Evolutionary conservation across 179 eudicot genomes (phyloP).

Genomic region (Sideroxylon spinosum): DNA sequence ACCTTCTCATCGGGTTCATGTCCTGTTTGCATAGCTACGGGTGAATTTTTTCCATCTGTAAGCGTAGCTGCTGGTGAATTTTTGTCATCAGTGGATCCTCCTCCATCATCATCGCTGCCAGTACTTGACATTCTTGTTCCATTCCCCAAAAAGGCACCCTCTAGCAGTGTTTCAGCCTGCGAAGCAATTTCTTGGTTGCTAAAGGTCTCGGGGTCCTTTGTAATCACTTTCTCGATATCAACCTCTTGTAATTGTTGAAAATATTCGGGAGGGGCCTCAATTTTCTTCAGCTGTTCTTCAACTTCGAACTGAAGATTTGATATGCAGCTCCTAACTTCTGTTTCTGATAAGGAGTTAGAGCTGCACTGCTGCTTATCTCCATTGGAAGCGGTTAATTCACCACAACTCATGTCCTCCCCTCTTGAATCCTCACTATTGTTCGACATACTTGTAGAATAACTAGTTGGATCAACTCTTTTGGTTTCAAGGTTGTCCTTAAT

Average conservation of each 20-base stretch:
- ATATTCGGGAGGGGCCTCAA: slow-evolving; percentile 15
- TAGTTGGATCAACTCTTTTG: slow-evolving; percentile 80
- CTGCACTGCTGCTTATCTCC: slow-evolving; percentile 37
- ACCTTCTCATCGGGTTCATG: slow-evolving; percentile 28
- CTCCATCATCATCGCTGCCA: no score
- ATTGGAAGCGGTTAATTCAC: slow-evolving; percentile 37
- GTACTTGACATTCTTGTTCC: no score
- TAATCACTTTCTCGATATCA: slow-evolving; percentile 27
- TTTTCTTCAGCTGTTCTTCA: slow-evolving; percentile 24
- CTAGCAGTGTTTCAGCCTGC: no score
- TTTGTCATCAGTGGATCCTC: slow-evolving; percentile 17
- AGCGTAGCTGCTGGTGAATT: slow-evolving; percentile 17
- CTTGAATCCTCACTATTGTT: slow-evolving; percentile 53
- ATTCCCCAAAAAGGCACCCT: no score
- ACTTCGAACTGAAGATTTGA: slow-evolving; percentile 25
- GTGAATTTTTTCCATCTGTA: slow-evolving; percentile 25
- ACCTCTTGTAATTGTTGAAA: slow-evolving; percentile 34
- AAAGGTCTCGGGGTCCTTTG: slow-evolving; percentile 17
- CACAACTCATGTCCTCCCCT: slow-evolving; percentile 45
- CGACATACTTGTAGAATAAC: slow-evolving; percentile 54
- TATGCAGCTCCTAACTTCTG: slow-evolving; percentile 26
- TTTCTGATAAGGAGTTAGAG: slow-evolving; percentile 25
- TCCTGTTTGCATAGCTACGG: slow-evolving; percentile 12
- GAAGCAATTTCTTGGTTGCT: slow-evolving; percentile 15
- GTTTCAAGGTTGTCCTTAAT: slow-evolving; percentile 69